Evolutionary conservation across 768 basidiomycete genomes (phyloP), one percentile per base, ranked within the genome.

Genomic region (Lactarius deliciosus): DNA sequence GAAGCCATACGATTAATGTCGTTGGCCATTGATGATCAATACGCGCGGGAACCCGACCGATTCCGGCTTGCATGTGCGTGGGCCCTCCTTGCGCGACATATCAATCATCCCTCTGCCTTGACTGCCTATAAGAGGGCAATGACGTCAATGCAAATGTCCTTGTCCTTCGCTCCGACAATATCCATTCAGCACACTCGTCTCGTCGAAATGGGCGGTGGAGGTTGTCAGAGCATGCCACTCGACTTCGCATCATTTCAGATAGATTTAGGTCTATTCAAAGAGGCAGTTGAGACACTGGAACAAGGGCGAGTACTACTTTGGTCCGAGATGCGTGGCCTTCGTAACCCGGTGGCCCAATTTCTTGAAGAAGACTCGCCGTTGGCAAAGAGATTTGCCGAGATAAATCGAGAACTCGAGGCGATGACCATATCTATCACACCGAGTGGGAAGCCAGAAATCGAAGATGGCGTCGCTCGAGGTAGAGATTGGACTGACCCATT

Each of bases 231-330:
- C 16, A n/a, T 38, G 11, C 50, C 38, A n/a, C 57, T 40, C 7
- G 57, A 58, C 3, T 58, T 20, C 18, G 55, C 55, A 15, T 8
- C 50, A 13, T 57, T 30, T 32, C 45, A 59, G 20, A 43, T 64
- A 6, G 22, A 36, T 6, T 7, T 13, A 3, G 57, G 56, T 8
- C 34, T 15, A 38, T 28, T 59, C 5, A 25, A 59, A 11, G 7
- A 13, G 28, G 62, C 62, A 0, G 22, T 63, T 40, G 54, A 63
- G 43, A 57, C 55, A 13, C 43, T 63, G n/a, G 62, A 63, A 18
- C 41, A 22, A 25, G 62, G 62, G 32, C 30, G 62, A 20, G 55
- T 28, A 15, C 8, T 63, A 7, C 54, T 55, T 16, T 55, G 54
- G 54, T 55, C 54, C 7, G 28, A 55, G 8, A 55, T 32, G 32